Evolutionary conservation across 306 rosid species (phyloP), one percentile per base, ranked within the genome.

Genomic region (Comarum palustre): DNA sequence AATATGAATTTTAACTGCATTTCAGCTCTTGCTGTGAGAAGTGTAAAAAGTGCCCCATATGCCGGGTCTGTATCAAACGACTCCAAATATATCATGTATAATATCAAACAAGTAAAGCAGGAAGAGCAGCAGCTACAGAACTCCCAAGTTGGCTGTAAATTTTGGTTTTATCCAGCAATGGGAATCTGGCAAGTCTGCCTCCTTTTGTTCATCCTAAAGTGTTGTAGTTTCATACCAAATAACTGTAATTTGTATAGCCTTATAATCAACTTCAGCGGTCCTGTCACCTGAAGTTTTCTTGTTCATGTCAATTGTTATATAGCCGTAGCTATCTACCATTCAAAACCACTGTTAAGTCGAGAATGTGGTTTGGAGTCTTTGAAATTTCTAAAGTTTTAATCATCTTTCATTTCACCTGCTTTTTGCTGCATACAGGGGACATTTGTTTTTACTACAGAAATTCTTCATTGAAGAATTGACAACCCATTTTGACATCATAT

Each of bases 1-100:
- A 43, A 41, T 57, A n/a, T 10, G 52, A 24, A 8, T 59, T 62
- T 22, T 52, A 8, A 22, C 50, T 47, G 73, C 58, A 79, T 83
- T 51, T 82, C 89, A 92, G 98, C 83, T 81, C 90, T 24, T 90
- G 98, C 80, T 74, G 95, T 69, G 90, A 77, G 66, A 92, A 88
- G 79, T 92, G 98, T 72, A 83, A 84, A 66, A 82, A 77, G 73
- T 92, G 98, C 86, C 98, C 98, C 32, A 83, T 87, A 48, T 92
- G 96, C 81, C 98, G 98, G 1, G 83, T 86, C 61, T 7, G 71
- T 38, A 87, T 92, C 34, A 89, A 90, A 72, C 78, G 87, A 73
- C 65, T 92, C 85, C 89, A 89, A 22, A 79, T 90, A 66, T 77
- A 73, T 79, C 90, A 90, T 80, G 91, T 87, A 76, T 92, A 87